Percentiles rank a stretch among this genome's conserved stretches.
These are phyloP conservation scores for Orbilia brochopaga DNA, from an alignment of 2,329 filamentous ascomycete species.

Conservation along the genomic window DNA sequence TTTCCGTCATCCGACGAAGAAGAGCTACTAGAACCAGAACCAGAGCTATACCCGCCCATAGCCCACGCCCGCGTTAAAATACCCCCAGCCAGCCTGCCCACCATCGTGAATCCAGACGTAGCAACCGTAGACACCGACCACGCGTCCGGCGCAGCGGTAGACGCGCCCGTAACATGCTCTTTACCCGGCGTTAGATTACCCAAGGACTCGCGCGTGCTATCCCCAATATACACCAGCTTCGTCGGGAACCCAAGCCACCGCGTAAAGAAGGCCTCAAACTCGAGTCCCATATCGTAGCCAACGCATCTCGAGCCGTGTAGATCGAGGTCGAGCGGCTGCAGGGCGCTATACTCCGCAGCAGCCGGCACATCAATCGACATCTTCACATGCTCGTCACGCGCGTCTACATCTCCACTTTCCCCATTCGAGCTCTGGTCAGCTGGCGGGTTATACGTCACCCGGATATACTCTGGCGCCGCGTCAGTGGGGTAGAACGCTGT, in stretches of 20 bases:
- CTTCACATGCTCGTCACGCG: slow-evolving; percentile 56
- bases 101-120: slow-evolving; percentile 18
- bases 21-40: too few relatives aligned
- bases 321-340: slow-evolving; percentile 63
- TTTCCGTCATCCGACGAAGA: not conserved
- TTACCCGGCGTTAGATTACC: slow-evolving; percentile 65
- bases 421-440: slow-evolving; percentile 12
- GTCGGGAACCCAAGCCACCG: slow-evolving; percentile 69
- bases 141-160: slow-evolving; percentile 3
- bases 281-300: slow-evolving; percentile 69
- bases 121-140: not conserved
- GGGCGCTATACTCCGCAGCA: slow-evolving; percentile 61
- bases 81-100: slow-evolving; percentile 37
- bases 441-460: slow-evolving; percentile 50
- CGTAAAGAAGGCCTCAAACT: slow-evolving; percentile 69
- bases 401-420: slow-evolving; percentile 14
- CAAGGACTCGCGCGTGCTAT: slow-evolving; percentile 66
- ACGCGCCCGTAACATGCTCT: slow-evolving; percentile 48
- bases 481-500: slow-evolving; percentile 62
- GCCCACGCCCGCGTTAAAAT: slow-evolving; percentile 34
- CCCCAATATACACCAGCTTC: slow-evolving; percentile 70
- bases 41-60: slow-evolving; percentile 9
- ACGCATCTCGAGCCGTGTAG: slow-evolving; percentile 67
- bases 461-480: slow-evolving; percentile 53
- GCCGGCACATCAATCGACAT: slow-evolving; percentile 65